Percentiles rank a stretch among this genome's conserved stretches.
These are phyloP conservation scores for Erigeron canadensis DNA, from an alignment of 129 eudicot genomes.

Conservation along the genomic window DNA sequence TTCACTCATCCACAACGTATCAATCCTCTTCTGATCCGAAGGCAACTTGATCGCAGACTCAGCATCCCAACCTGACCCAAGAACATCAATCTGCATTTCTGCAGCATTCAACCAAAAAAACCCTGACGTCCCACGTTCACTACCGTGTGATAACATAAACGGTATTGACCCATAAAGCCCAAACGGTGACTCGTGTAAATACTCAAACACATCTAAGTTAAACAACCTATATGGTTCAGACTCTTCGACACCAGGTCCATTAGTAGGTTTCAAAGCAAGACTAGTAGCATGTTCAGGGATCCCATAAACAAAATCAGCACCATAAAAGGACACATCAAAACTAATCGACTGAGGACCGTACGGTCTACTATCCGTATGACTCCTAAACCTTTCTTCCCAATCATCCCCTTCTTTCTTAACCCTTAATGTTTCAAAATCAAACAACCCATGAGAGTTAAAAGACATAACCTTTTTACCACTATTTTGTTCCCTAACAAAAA, in stretches of 20 bases:
- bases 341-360: conserved; percentile 90
- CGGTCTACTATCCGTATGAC: conserved; percentile 80
- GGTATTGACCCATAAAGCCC: conserved; percentile 93
- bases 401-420: conserved; percentile 72
- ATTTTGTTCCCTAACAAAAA: conserved; percentile 71
- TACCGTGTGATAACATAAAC: conserved; percentile 88
- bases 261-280: conserved; percentile 81
- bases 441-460: conserved; percentile 81
- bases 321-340: conserved; percentile 83
- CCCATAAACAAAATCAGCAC: conserved; percentile 89
- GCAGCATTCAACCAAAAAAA: conserved; percentile 99
- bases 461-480: conserved; percentile 61
- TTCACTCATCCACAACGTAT: conserved; percentile 96
- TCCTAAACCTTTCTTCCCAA: conserved; percentile 82
- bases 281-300: conserved; percentile 97
- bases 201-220: conserved; percentile 93
- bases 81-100: conserved; percentile 99
- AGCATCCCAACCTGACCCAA: conserved; percentile 86
- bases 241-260: conserved; percentile 76
- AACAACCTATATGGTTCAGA: conserved; percentile 93
- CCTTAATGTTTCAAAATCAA: conserved; percentile 87
- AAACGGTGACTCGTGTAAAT: conserved; percentile 80
- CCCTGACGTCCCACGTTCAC: conserved; percentile 62
- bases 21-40: conserved; percentile 66
- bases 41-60: conserved; percentile 51